Percentiles rank a stretch among this genome's conserved stretches.
phyloP scores from a whole-genome alignment of 2,329 filamentous ascomycete genomes.

The Fusarium camptoceras region DNA sequence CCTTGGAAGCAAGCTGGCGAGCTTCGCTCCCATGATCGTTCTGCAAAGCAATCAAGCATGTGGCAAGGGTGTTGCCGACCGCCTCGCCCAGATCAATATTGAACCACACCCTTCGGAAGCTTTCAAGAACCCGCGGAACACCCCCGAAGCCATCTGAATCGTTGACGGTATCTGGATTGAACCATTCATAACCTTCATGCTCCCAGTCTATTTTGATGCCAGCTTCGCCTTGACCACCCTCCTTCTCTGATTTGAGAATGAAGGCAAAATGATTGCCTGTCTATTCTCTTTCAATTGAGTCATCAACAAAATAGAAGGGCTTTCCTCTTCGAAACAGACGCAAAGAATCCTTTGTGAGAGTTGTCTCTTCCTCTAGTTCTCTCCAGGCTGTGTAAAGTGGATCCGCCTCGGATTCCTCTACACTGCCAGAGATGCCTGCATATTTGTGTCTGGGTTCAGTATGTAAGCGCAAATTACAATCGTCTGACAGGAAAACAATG shows the following conservation, averaged over 20 bases:
- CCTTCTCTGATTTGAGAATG: conserved; percentile 54
- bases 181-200: conserved; percentile 69
- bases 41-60: conserved; percentile 62
- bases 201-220: conserved; percentile 71
- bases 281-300: conserved; percentile 67
- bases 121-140: conserved; percentile 69
- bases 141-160: conserved; percentile 60
- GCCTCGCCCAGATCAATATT: conserved; percentile 61
- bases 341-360: conserved; percentile 60
- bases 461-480: conserved; percentile 3
- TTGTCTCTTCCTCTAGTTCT: conserved; percentile 72
- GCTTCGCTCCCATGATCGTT: conserved; percentile 70
- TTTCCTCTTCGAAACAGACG: conserved; percentile 68
- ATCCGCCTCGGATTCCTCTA: conserved; percentile 64
- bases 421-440: conserved; percentile 71
- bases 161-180: conserved; percentile 62
- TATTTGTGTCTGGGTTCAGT: conserved; percentile 60
- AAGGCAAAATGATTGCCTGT: conserved; percentile 73
- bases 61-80: conserved; percentile 59
- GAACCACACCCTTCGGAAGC: conserved; percentile 69
- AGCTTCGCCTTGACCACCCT: conserved; percentile 52
- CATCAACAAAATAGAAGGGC: conserved; percentile 67
- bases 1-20: conserved; percentile 66
- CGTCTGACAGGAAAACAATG: background rate
- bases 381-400: conserved; percentile 70